Conservation (phyloP, 2,329 filamentous ascomycete species). For the Microdochium paspali region DNA sequence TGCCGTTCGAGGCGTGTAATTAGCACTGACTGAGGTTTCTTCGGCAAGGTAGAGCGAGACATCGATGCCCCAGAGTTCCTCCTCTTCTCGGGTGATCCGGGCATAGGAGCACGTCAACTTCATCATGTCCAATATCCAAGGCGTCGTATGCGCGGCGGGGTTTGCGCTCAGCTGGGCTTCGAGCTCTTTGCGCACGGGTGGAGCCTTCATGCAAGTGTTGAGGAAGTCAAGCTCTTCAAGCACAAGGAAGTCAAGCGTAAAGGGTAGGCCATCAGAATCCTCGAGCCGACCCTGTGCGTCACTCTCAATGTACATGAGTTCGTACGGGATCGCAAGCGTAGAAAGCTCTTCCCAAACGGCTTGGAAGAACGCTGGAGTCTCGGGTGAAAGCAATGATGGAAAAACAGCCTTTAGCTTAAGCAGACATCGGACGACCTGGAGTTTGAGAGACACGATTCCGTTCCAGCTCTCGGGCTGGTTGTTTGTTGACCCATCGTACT, state of each 20-base stretch:
- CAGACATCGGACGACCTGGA: slow-evolving; percentile 89
- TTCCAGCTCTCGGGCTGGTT: slow-evolving; percentile 61
- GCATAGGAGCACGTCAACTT: slow-evolving; percentile 77
- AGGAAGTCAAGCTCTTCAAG: slow-evolving; percentile 93
- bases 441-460: slow-evolving; percentile 74
- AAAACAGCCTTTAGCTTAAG: slow-evolving; percentile 84
- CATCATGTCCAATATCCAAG: slow-evolving; percentile 84
- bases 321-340: slow-evolving; percentile 62
- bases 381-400: slow-evolving; percentile 68
- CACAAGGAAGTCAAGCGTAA: slow-evolving; percentile 87
- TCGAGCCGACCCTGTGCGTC: slow-evolving; percentile 82
- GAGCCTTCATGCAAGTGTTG: slow-evolving; percentile 80
- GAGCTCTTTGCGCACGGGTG: slow-evolving; percentile 83
- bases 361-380: slow-evolving; percentile 75
- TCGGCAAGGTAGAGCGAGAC: slow-evolving; percentile 92
- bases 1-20: slow-evolving; percentile 90
- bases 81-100: slow-evolving; percentile 85
- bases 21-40: slow-evolving; percentile 87
- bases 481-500: slow-evolving; percentile 46
- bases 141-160: slow-evolving; percentile 50
- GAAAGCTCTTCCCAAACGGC: slow-evolving; percentile 85
- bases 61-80: slow-evolving; percentile 93
- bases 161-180: slow-evolving; percentile 63
- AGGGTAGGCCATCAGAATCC: slow-evolving; percentile 84
- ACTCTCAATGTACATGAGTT: slow-evolving; percentile 75